A percentile compares a stretch with the other conserved stretches of the same genome.
Conservation (phyloP, 371 early-diverging fungal species). For the Polyrhizophydium stewartii region DNA sequence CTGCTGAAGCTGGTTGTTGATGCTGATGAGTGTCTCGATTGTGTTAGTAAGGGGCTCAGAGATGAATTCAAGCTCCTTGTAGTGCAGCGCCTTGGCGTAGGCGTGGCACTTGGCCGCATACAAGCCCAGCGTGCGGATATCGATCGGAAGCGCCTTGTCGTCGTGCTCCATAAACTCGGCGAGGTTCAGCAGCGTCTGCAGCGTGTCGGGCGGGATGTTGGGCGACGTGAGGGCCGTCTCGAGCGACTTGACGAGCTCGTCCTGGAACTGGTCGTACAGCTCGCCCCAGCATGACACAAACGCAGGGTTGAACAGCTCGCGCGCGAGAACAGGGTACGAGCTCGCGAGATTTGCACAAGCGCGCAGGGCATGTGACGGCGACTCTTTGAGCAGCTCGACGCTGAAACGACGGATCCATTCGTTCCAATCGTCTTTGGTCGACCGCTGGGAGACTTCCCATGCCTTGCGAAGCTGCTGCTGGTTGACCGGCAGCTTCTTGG, state of each 20-base stretch:
- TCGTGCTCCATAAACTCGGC: conserved; percentile 99
- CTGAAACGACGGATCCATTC: conserved; percentile 93
- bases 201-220: conserved; percentile 87
- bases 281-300: conserved; percentile 97
- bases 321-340: conserved; percentile 76
- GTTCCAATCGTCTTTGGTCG: conserved; percentile 93
- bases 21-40: conserved; percentile 88
- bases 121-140: conserved; percentile 80
- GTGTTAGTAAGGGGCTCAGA: conserved; percentile 78
- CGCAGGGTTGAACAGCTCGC: conserved; percentile 94
- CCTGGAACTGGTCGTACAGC: conserved; percentile 85
- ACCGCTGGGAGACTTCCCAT: conserved; percentile 89
- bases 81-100: conserved; percentile 90
- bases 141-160: conserved; percentile 91
- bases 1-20: conserved; percentile 93
- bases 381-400: conserved; percentile 92
- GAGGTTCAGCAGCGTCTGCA: conserved; percentile 86
- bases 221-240: conserved; percentile 82
- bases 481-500: conserved; percentile 75
- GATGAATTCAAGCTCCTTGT: conserved; percentile 95
- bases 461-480: conserved; percentile 83
- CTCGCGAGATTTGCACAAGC: conserved; percentile 85
- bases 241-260: conserved; percentile 81
- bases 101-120: conserved; percentile 95
- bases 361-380: conserved; percentile 91